These are phyloP conservation scores for Colletotrichum noveboracense DNA, from an alignment of 2,329 filamentous ascomycete genomes.

Conservation along the genomic window DNA sequence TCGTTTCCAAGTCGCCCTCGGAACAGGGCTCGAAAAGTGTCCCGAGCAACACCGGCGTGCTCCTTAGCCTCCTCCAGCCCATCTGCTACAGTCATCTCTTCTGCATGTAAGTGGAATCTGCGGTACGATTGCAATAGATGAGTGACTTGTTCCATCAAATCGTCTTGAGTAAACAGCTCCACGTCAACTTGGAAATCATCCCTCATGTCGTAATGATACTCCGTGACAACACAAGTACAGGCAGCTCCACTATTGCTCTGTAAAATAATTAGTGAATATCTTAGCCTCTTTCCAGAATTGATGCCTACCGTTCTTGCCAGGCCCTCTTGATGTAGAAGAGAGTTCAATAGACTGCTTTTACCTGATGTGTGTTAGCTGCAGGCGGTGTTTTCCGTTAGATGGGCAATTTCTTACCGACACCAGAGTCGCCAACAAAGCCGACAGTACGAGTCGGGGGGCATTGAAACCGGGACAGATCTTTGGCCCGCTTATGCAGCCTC, in stretches of 20 bases:
- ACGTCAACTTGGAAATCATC: constrained; percentile 38
- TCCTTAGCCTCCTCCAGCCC: constrained; percentile 27
- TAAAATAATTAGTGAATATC: neutral
- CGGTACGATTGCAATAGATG: constrained; percentile 42
- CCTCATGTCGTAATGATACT: constrained; percentile 44
- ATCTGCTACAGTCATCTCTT: constrained; percentile 10
- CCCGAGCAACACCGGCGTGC: constrained; percentile 36
- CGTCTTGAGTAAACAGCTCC: constrained; percentile 33
- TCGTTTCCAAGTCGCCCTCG: constrained; percentile 24
- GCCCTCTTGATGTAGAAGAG: constrained; percentile 43
- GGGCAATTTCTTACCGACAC: constrained; percentile 36
- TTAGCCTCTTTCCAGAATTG: neutral
- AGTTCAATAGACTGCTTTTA: constrained; percentile 56
- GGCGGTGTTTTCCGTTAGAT: neutral
- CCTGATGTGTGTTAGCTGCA: constrained; percentile 28
- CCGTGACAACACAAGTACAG: constrained; percentile 53
- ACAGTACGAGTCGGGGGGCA: constrained; percentile 45
- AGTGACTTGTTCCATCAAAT: constrained; percentile 37
- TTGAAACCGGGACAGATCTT: constrained; percentile 38
- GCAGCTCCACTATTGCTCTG: constrained; percentile 49
- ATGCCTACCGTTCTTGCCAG: constrained; percentile 48
- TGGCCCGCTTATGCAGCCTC: constrained; percentile 36
- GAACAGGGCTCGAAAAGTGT: constrained; percentile 45
- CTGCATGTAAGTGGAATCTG: constrained; percentile 32
- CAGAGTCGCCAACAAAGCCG: constrained; percentile 54